Evolutionary conservation across 164 flowering plant genomes (phyloP), one percentile per base, ranked within the genome.

Genomic region (Warburgia ugandensis): DNA sequence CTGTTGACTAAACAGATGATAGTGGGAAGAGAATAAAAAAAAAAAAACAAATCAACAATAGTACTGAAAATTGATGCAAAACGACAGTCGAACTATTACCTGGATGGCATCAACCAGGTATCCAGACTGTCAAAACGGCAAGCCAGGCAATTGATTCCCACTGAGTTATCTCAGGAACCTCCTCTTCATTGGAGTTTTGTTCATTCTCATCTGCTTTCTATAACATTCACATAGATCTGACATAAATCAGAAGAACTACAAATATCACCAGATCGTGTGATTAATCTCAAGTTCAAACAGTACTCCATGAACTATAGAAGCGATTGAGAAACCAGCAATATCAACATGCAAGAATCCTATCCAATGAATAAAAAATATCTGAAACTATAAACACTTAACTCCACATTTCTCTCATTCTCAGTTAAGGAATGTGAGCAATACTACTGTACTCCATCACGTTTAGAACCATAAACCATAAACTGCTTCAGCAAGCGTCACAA

Each of bases 71-170:
- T 40, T 13, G 19, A 7, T 11, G 19, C 44, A 9, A 3, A 11
- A 29, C n/a, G n/a, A 6, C 11, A 25, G 8, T 22, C 11, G 25
- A 39, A 45, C 13, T 29, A 45, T 30, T 72, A 83, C 90, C 81
- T 76, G 62, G 51, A 83, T 76, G 47, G 86, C 80, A 61, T 80
- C 76, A 45, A 83, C 90, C 30, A 83, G 86, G 61, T 74, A 83
- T 54, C 73, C 80, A 77, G 7, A 64, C 20, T 29, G 84, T 78
- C 69, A 81, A 66, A 44, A 75, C 38, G 48, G 69, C 56, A 58
- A 78, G 82, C 88, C 88, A 79, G 21, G 51, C 59, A 41, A 79
- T 76, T 42, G 90, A 65, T 65, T 79, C 86, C 78, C 83, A 79
- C 29, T 46, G 45, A 25, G 73, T 67, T 44, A 83, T 70, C 68